These are phyloP conservation scores for Mercurialis annua DNA, from an alignment of 345 rosid species.

Conservation along the genomic window DNA sequence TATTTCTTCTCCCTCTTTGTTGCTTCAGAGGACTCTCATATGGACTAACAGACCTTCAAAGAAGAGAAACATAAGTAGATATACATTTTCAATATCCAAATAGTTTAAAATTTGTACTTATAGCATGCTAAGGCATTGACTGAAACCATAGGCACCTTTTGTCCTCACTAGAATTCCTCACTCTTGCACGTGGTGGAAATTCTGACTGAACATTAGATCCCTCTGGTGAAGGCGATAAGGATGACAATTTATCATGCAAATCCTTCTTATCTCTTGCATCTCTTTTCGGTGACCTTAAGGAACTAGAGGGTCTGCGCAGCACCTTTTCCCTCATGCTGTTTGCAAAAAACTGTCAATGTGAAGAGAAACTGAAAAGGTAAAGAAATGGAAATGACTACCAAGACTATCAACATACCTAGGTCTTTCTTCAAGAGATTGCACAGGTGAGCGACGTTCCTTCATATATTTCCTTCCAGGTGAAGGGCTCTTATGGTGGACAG, in stretches of 20 bases:
- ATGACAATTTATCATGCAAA: constrained; percentile 13
- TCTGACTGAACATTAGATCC: constrained; percentile 25
- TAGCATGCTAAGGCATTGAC: not conserved
- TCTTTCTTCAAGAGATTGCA: constrained; percentile 42
- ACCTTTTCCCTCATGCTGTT: constrained; percentile 26
- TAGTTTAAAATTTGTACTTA: not conserved
- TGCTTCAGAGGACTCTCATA: constrained; percentile 30
- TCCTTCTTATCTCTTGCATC: constrained; percentile 23
- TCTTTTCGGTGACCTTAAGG: constrained; percentile 18
- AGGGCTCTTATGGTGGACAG: constrained; percentile 37
- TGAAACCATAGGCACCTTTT: constrained; percentile 30
- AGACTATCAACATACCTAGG: constrained; percentile 38
- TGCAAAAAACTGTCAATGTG: not conserved
- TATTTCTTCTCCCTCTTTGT: constrained; percentile 1
- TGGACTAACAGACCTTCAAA: constrained; percentile 21
- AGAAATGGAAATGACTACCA: not conserved
- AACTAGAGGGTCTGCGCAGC: constrained; percentile 13
- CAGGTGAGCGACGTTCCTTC: constrained; percentile 36
- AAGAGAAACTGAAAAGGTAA: not conserved
- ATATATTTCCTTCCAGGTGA: constrained; percentile 41
- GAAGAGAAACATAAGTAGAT: constrained; percentile 5
- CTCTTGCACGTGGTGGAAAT: constrained; percentile 25
- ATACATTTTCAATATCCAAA: not conserved
- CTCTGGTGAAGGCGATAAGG: constrained; percentile 27
- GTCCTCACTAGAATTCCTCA: constrained; percentile 27